These are phyloP conservation scores for Sporisorium sorghi DNA, from an alignment of 1,284 basidiomycete species.

Conservation along the genomic window DNA sequence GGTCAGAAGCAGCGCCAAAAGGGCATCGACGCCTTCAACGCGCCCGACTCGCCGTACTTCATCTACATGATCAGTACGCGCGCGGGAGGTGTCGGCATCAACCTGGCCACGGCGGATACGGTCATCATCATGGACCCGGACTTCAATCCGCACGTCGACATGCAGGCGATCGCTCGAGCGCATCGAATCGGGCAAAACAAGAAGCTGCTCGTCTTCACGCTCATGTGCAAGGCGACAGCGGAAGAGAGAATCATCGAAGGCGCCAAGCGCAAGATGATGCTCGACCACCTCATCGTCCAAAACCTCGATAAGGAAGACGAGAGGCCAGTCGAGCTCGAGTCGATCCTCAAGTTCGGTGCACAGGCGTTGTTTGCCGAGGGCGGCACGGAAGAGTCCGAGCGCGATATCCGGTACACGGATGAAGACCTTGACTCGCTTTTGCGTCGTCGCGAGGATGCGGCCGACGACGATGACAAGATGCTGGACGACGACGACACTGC, in stretches of 20 bases:
- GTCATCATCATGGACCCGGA: slow-evolving; percentile 93
- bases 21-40: slow-evolving; percentile 90
- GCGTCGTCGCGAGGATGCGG: slow-evolving; percentile 54
- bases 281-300: slow-evolving; percentile 70
- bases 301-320: slow-evolving; percentile 58
- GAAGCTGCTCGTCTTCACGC: slow-evolving; percentile 69
- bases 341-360: slow-evolving; percentile 68
- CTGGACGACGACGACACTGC: slow-evolving; percentile 4
- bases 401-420: slow-evolving; percentile 65
- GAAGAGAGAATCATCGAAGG: slow-evolving; percentile 69
- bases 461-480: slow-evolving; percentile 46
- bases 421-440: slow-evolving; percentile 68
- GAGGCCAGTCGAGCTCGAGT: slow-evolving; percentile 61
- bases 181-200: slow-evolving; percentile 75
- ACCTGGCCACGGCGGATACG: slow-evolving; percentile 78
- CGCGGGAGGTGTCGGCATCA: slow-evolving; percentile 71
- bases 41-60: slow-evolving; percentile 77
- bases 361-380: slow-evolving; percentile 68
- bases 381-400: slow-evolving; percentile 59
- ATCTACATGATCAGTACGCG: slow-evolving; percentile 67
- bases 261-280: slow-evolving; percentile 67
- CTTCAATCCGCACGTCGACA: slow-evolving; percentile 89
- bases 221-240: slow-evolving; percentile 69
- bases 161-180: slow-evolving; percentile 86
- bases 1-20: slow-evolving; percentile 58